Evolutionary conservation across 106 monocot genomes (phyloP), one percentile per base, ranked within the genome.

Genomic region (Allium fistulosum): DNA sequence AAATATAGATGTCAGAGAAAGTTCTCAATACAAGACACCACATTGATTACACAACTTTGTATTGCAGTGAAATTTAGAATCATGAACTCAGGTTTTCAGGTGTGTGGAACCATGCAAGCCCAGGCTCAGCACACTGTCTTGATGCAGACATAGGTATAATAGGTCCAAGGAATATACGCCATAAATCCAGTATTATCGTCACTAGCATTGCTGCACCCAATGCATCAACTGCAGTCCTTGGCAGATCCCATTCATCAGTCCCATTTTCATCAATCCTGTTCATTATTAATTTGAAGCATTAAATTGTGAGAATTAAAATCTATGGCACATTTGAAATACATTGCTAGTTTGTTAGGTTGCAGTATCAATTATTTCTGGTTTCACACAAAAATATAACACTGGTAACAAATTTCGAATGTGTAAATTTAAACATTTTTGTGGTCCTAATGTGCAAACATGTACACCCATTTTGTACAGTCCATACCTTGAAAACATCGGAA

Each of bases 401-500:
- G 22, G 22, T 22, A 22, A 22, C 1, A 22, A 22, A 22, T 22
- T 22, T 22, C 1, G 22, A 37, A 37, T 37, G 37, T 37, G 37
- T 37, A 37, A 37, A 37, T 37, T 37, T 5, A 37, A 37, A 37
- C 37, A 37, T 4, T 37, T 37, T 37, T 37, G 37, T 4, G 37
- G 37, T 37, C 0, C 5, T 37, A 37, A 37, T 0, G 37, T 37
- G 37, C 37, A 37, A 37, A 37, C 37, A 37, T 37, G 2, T 5
- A 37, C 37, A 37, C 37, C 37, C 37, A 37, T 37, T 1, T 1
- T 5, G 37, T 37, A 37, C 4, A 5, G 37, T 37, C 71, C 63
- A 66, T 84, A 97, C 92, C 97, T 92, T 71, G 75, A 71, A 74
- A 97, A 97, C 97, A 97, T 97, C 37, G 97, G 97, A 75, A 97